Conservation (phyloP, 805 yeast species). For the Cyberlindnera galapagoensis region DNA sequence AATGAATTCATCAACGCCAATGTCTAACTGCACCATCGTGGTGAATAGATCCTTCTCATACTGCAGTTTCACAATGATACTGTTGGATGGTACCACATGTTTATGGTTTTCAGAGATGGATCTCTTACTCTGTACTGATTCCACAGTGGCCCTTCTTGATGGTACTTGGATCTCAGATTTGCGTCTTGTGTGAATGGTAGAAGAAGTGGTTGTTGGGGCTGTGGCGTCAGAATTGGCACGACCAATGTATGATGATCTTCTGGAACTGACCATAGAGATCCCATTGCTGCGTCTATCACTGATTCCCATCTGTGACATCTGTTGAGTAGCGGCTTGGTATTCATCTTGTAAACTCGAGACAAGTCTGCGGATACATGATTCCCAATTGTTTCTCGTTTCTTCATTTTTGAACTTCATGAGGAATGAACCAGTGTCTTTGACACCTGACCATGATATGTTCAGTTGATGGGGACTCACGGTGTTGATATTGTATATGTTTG, state of each 20-base stretch:
- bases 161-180: conserved; percentile 20
- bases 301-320: conserved; percentile 15
- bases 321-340: conserved; percentile 6
- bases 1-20: conserved; percentile 45
- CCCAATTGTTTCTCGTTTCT: conserved; percentile 83
- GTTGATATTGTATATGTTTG: conserved; percentile 49
- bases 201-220: conserved; percentile 8
- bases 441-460: conserved; percentile 76
- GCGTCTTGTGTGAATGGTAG: conserved; percentile 21
- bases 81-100: conserved; percentile 30
- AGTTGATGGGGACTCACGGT: conserved; percentile 46
- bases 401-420: conserved; percentile 77
- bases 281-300: conserved; percentile 25
- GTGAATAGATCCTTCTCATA: conserved; percentile 52
- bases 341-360: conserved; percentile 28
- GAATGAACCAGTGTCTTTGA: conserved; percentile 80
- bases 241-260: conserved; percentile 21
- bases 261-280: conserved; percentile 15
- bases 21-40: conserved; percentile 51
- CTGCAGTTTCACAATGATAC: conserved; percentile 33
- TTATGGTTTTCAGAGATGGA: conserved; percentile 35
- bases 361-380: conserved; percentile 47
- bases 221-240: conserved; percentile 20
- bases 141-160: conserved; percentile 22
- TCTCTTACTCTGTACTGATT: conserved; percentile 25